Evolutionary conservation across 2,329 filamentous ascomycete species (phyloP), one percentile per base, ranked within the genome.

Genomic region (Didymella keratinophila): DNA sequence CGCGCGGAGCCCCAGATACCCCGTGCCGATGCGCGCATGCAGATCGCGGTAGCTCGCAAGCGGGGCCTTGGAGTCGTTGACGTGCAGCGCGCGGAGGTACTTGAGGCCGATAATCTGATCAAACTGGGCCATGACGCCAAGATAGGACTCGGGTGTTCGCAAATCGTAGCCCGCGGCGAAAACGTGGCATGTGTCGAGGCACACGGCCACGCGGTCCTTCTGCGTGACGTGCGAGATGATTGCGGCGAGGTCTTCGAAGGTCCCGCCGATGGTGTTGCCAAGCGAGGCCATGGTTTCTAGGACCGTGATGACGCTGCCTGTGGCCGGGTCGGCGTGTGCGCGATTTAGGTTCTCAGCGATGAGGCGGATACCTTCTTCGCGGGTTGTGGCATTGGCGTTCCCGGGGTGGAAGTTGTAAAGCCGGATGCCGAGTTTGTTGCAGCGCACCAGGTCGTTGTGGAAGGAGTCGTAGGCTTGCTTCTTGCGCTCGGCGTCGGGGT

Each of bases 371-470:
- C 93, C 93, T 20, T 87, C 88, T 0, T 83, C 80, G 34, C 89
- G 86, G 3, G 85, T 82, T 45, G 89, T 87, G 56, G 89, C 78
- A 41, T 77, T 90, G 1, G 89, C 89, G 56, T 89, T 93, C 20
- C 95, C 95, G 0, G 95, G 95, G 74, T 99, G 95, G 80, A 99
- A 98, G 78, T 99, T 99, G 82, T 98, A 99, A n/a, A 97, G 84
- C 61, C 80, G 83, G 70, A 99, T 97, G 1, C 93, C 92, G 0
- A 99, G 86, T 44, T 84, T 83, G 71, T 97, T 91, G 76, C 95
- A 98, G 10, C 95, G 87, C 49, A 86, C 81, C 1, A 99, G 82
- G 75, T 99, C 95, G 69, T 99, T 93, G 16, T 96, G 72, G 76
- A 99, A 99, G 56, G 87, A 86, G 37, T 82, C 84, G 73, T 96